phyloP scores from a whole-genome alignment of 2,329 filamentous ascomycete genomes.

The Fusarium avenaceum region DNA sequence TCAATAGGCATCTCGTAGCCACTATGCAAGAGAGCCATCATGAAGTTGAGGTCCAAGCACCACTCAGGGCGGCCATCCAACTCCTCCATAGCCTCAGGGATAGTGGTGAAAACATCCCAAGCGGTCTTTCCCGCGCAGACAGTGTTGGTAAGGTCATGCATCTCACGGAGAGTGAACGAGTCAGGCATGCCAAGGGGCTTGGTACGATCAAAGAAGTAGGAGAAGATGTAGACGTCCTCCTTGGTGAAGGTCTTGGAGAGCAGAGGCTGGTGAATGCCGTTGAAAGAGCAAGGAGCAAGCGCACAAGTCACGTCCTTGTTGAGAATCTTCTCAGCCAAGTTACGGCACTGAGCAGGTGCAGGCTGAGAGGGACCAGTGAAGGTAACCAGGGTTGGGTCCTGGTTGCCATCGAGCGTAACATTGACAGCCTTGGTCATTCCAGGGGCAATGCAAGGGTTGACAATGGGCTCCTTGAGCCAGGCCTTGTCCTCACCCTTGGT shows the following conservation, averaged over 20 bases:
- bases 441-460: constrained; percentile 88
- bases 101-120: constrained; percentile 84
- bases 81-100: constrained; percentile 84
- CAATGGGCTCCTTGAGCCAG: constrained; percentile 79
- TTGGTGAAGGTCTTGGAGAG: constrained; percentile 90
- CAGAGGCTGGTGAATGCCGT: constrained; percentile 93
- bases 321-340: constrained; percentile 89
- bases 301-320: constrained; percentile 87
- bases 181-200: constrained; percentile 98
- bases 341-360: constrained; percentile 88
- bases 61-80: constrained; percentile 86
- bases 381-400: constrained; percentile 74
- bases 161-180: constrained; percentile 90
- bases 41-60: constrained; percentile 96
- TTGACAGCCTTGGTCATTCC: constrained; percentile 81
- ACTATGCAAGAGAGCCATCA: constrained; percentile 91
- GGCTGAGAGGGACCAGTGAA: constrained; percentile 87
- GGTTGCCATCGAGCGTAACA: constrained; percentile 76
- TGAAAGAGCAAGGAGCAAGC: constrained; percentile 96
- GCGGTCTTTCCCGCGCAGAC: constrained; percentile 83
- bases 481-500: constrained; percentile 70
- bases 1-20: constrained; percentile 99
- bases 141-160: constrained; percentile 85
- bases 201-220: constrained; percentile 97
- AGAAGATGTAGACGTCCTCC: constrained; percentile 96